Conservation (phyloP, 148 eudicot species). For the Gaultheria prostrata region DNA sequence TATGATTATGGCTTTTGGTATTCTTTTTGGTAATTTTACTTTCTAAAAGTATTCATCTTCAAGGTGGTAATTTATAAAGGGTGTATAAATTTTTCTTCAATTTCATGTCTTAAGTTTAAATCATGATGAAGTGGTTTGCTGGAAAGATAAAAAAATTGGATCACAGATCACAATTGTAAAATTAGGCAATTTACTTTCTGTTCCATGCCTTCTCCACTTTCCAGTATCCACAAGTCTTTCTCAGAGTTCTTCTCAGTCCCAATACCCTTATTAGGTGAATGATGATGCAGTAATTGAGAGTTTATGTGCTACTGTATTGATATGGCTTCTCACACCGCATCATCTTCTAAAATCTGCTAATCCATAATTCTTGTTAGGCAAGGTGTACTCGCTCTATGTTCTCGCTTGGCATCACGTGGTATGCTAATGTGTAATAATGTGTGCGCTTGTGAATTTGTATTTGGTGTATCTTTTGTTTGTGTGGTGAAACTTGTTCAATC, state of each 20-base stretch:
- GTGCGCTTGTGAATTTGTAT: not conserved
- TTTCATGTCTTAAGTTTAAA: not conserved
- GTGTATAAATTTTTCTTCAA: not conserved
- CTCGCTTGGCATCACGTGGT: not conserved
- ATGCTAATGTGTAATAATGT: not conserved
- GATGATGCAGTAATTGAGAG: not conserved
- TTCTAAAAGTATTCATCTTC: not conserved
- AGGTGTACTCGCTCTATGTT: not conserved
- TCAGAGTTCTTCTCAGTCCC: not conserved
- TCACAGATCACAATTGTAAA: not conserved
- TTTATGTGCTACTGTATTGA: not conserved
- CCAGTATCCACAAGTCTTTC: not conserved
- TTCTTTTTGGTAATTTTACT: not conserved
- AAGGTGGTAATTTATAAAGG: not conserved
- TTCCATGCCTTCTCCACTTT: not conserved
- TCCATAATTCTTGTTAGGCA: not conserved
- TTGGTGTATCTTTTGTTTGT: not conserved
- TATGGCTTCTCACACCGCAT: not conserved
- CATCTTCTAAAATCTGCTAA: not conserved
- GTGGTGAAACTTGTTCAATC: conserved; percentile 2
- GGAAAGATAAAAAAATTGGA: not conserved
- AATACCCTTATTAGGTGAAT: conserved; percentile 1
- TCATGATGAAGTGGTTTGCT: not conserved
- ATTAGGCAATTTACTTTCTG: not conserved
- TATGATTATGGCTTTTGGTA: not conserved